Base-by-base conservation (phyloP, 768 basidiomycete genomes). In the Collybia nuda region DNA sequence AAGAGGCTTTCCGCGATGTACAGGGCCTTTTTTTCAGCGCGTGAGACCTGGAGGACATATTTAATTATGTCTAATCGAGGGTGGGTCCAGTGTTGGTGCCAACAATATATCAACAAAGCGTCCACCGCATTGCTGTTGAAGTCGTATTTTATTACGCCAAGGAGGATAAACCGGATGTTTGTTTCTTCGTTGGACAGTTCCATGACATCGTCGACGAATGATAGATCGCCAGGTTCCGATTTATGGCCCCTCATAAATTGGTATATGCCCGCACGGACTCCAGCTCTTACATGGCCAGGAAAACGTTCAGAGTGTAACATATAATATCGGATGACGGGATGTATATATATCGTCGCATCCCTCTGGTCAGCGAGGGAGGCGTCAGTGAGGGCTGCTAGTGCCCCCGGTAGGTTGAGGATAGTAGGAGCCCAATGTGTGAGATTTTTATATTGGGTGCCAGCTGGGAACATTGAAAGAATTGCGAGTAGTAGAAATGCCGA, bases 391-490 rank as follows among this genome's bases (percentile, higher is more conserved):
- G 44, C 43, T 6, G 19, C 28, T 4, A 59, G 22, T 9, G 59
- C 53, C 1, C 36, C 43, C 12, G 28, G 12, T 3, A 32, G 26
- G 5, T 50, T 49, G 8, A 39, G 18, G 3, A 60, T 11, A 19
- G 28, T 17, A 0, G 43, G 41, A n/a, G 53, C 53, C 57, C 51
- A 55, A 42, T 46, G 26, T 1, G 2, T n/a, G 11, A 66, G 42
- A 32, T 55, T 44, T 3, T 53, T n/a, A 1, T 47, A 40, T 21
- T 45, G 49, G 8, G 59, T 56, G 1, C 67, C 64, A 11, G 49
- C 58, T 0, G 67, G 67, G 8, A 68, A 56, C 41, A 64, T 42
- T 7, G 64, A 57, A 15, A 68, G 50, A 21, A 54, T 40, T 22
- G 54, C 47, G 17, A 61, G 44, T 11, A 61, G 57, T 4, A 38